Evolutionary conservation across 148 eudicot genomes (phyloP).

Genomic region (Fagopyrum tataricum): DNA sequence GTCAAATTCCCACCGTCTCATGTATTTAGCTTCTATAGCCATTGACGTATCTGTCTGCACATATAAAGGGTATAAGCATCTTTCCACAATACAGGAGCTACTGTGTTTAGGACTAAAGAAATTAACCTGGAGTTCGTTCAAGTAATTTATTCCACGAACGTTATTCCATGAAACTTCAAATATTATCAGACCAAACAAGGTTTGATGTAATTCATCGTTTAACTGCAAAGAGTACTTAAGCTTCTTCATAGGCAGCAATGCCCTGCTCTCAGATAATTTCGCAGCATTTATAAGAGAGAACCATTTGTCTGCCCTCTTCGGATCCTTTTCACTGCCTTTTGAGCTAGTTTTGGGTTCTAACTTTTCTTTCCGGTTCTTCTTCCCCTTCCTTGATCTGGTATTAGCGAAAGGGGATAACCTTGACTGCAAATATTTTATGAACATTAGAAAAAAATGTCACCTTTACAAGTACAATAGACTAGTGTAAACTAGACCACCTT

Average conservation of each 20-base stretch:
- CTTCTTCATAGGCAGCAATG: slow-evolving; percentile 75
- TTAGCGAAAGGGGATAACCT: slow-evolving; percentile 96
- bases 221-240: slow-evolving; percentile 63
- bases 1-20: slow-evolving; percentile 98
- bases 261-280: slow-evolving; percentile 62
- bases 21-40: slow-evolving; percentile 71
- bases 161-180: slow-evolving; percentile 86
- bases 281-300: slow-evolving; percentile 68
- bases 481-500: slow-evolving; percentile 48
- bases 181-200: slow-evolving; percentile 84
- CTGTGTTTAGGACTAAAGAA: slow-evolving; percentile 13
- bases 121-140: slow-evolving; percentile 86
- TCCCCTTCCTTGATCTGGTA: slow-evolving; percentile 53
- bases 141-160: slow-evolving; percentile 88
- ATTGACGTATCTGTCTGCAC: slow-evolving; percentile 91
- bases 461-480: slow-evolving; percentile 3
- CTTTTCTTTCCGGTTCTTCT: slow-evolving; percentile 35
- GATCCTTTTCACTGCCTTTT: slow-evolving; percentile 30
- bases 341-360: slow-evolving; percentile 30
- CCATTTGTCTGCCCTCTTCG: slow-evolving; percentile 54
- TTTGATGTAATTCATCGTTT: slow-evolving; percentile 67
- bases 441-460: slow-evolving; percentile 11
- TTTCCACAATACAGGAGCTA: background rate
- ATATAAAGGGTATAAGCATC: slow-evolving; percentile 13
- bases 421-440: slow-evolving; percentile 42